phyloP scores from a whole-genome alignment of 2,329 filamentous ascomycete species.

The Blumeria hordei region DNA sequence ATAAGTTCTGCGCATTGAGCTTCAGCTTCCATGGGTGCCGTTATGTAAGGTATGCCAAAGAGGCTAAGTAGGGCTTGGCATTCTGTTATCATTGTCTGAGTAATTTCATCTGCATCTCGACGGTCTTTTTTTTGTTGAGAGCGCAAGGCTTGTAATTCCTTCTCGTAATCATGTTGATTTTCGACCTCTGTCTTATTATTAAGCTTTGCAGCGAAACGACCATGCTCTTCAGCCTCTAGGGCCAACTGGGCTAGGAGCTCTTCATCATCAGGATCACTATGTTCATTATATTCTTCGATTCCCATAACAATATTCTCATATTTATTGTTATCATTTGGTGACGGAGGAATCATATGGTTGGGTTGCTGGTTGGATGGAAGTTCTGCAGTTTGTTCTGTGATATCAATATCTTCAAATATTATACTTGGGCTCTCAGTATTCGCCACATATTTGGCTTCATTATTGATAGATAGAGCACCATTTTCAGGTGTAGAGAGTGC shows the following conservation, averaged over 20 bases:
- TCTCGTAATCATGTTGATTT: constrained; percentile 60
- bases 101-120: constrained; percentile 88
- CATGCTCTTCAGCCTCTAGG: constrained; percentile 79
- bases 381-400: not conserved
- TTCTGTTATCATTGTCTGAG: constrained; percentile 84
- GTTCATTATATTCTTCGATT: constrained; percentile 28
- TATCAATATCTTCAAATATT: constrained; percentile 25
- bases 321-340: constrained; percentile 6
- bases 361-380: not conserved
- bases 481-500: too few relatives aligned
- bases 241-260: constrained; percentile 71
- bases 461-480: too few relatives aligned
- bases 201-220: constrained; percentile 68
- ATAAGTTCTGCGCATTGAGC: constrained; percentile 92
- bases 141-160: constrained; percentile 64
- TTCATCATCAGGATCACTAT: constrained; percentile 78
- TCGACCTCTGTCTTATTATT: constrained; percentile 50
- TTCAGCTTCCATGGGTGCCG: constrained; percentile 96
- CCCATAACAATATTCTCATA: constrained; percentile 8
- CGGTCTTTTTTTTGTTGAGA: constrained; percentile 93
- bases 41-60: constrained; percentile 90
- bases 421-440: constrained; percentile 7
- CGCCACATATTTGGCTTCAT: too few relatives aligned
- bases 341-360: not conserved
- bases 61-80: constrained; percentile 75